Conservation (phyloP, 345 rosid genomes). For the Garcia nutans region DNA sequence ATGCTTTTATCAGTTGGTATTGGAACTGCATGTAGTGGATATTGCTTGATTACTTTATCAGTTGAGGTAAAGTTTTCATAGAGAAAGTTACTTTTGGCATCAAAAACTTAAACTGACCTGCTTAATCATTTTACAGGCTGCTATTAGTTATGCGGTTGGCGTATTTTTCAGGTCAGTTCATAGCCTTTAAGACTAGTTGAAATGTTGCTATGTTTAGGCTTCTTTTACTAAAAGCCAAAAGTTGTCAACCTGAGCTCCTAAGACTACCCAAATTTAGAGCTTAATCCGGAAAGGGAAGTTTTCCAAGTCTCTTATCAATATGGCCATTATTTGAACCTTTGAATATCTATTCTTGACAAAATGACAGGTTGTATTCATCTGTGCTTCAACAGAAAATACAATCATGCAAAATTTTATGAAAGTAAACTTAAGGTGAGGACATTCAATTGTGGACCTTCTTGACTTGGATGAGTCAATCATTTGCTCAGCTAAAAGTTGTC, state of each 20-base stretch:
- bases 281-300: background rate
- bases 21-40: constrained; percentile 77
- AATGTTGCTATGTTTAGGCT: background rate
- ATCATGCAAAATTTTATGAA: background rate
- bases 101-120: constrained; percentile 12
- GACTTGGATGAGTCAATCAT: constrained; percentile 1
- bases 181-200: constrained; percentile 6
- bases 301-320: background rate
- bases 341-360: background rate
- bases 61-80: constrained; percentile 51
- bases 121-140: constrained; percentile 55
- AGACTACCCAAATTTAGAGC: background rate
- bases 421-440: background rate
- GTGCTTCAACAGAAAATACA: background rate
- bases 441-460: background rate
- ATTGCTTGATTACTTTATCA: constrained; percentile 69
- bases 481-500: constrained; percentile 1
- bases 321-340: background rate
- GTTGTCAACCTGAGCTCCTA: background rate
- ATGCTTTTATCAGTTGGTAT: constrained; percentile 70
- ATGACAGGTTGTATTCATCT: background rate
- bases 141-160: constrained; percentile 79
- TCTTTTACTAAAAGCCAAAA: background rate
- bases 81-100: constrained; percentile 5
- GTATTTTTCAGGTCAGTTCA: constrained; percentile 72